Evolutionary conservation across 2,329 filamentous ascomycete genomes (phyloP), one percentile per base, ranked within the genome.

Genomic region (Phialophora verrucosa): DNA sequence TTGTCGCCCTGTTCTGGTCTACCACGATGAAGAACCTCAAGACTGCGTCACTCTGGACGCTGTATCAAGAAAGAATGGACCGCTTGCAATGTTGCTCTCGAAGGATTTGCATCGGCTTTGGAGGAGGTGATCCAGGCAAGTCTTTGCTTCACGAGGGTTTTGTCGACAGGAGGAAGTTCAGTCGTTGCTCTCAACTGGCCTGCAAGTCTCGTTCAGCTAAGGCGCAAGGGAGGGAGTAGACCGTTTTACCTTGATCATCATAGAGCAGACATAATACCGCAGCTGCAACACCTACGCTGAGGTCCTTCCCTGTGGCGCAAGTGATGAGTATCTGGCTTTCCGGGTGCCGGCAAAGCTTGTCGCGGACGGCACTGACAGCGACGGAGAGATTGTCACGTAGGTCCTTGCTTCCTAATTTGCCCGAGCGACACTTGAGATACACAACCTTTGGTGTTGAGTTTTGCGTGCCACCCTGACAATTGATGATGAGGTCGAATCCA

Each of bases 1-100:
- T 27, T 11, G 49, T 51, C 47, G n/a, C 14, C 49, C 20, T 25
- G 8, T 12, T 8, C 49, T 51, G 49, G 10, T 17, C 6, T n/a
- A 29, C 25, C 6, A 14, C 23, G 38, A n/a, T 10, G 38, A 20
- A 27, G 31, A 23, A 51, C 17, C 29, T 53, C 47, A 29, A 51
- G 29, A 14, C 29, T n/a, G 7, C 38, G 4, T 66, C 55, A 71
- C n/a, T 75, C 73, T 42, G 76, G 77, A 59, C 75, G 73, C 69
- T 80, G 77, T 88, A 98, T 94, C 59, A 98, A 79, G 74, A 92
- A 96, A 63, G 91, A 91, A 78, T 98, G 97, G 4, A 98, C 90
- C 71, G 92, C 94, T 78, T 97, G 93, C 44, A 98, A 80, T 0
- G 93, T 97, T 25, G 91, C 85, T 42, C 95, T 84, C 69, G 89